These are phyloP conservation scores for Epichloe sibirici DNA, from an alignment of 2,329 filamentous ascomycete species.

Conservation along the genomic window DNA sequence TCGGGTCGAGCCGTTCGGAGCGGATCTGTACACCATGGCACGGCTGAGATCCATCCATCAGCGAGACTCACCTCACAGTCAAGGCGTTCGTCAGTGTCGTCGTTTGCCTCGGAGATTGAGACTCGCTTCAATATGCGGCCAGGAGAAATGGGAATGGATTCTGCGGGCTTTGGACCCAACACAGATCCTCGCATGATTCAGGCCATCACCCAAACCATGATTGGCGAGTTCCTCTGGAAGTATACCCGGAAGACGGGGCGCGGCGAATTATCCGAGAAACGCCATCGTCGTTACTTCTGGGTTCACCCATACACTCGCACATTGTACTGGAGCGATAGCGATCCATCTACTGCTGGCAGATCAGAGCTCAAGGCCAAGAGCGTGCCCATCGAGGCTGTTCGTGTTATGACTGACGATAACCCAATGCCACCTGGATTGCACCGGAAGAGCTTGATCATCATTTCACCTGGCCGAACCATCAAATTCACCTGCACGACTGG, in stretches of 20 bases:
- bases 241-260: constrained; percentile 94
- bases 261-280: constrained; percentile 74
- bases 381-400: constrained; percentile 83
- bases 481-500: constrained; percentile 92
- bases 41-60: constrained; percentile 36
- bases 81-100: constrained; percentile 74
- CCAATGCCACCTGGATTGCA: constrained; percentile 89
- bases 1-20: constrained; percentile 36
- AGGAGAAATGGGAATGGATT: constrained; percentile 39
- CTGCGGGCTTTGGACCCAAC: constrained; percentile 50
- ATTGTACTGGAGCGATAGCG: constrained; percentile 89
- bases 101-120: constrained; percentile 90
- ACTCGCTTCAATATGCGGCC: constrained; percentile 69
- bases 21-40: constrained; percentile 35
- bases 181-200: constrained; percentile 98
- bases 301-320: constrained; percentile 95
- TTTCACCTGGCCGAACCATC: constrained; percentile 77
- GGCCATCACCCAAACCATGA: constrained; percentile 98
- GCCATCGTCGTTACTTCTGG: constrained; percentile 96
- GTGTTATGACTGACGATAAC: constrained; percentile 88
- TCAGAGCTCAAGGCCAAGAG: constrained; percentile 72
- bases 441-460: constrained; percentile 81
- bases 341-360: constrained; percentile 69
- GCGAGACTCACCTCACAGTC: constrained; percentile 22
- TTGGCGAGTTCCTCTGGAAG: constrained; percentile 97